These are phyloP conservation scores for Penicillium ucsense DNA, from an alignment of 495 filamentous ascomycete genomes.

Conservation along the genomic window DNA sequence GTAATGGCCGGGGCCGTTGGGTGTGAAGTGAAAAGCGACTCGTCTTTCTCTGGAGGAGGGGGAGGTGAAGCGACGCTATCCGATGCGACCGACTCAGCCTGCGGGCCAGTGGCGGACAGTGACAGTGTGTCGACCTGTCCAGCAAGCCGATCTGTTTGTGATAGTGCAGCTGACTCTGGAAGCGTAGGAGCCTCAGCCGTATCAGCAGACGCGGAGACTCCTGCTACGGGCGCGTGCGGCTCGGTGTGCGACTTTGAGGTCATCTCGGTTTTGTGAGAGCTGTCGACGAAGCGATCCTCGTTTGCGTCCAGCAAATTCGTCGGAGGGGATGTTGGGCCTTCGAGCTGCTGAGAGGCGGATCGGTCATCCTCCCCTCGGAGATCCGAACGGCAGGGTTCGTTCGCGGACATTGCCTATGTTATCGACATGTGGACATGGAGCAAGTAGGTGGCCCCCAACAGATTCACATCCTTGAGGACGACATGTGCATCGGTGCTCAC, in stretches of 20 bases:
- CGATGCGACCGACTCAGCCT: slow-evolving; percentile 5
- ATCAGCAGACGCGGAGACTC: slow-evolving; percentile 1
- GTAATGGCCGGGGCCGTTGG: slow-evolving; percentile 27
- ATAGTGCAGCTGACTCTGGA: slow-evolving; percentile 1
- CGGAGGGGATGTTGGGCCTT: slow-evolving; percentile 4
- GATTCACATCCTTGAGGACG: no score
- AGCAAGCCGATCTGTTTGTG: slow-evolving; percentile 19
- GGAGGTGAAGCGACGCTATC: slow-evolving; percentile 26
- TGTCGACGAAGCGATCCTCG: slow-evolving; percentile 13
- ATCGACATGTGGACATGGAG: slow-evolving; percentile 30
- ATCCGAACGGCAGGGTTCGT: slow-evolving; percentile 18
- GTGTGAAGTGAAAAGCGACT: slow-evolving; percentile 55
- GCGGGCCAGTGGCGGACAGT: slow-evolving; percentile 16
- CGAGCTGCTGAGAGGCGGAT: slow-evolving; percentile 6
- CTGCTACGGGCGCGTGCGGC: neutral
- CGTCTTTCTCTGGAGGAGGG: slow-evolving; percentile 38
- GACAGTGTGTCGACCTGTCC: slow-evolving; percentile 28
- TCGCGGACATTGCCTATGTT: slow-evolving; percentile 30
- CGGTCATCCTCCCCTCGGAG: slow-evolving; percentile 20
- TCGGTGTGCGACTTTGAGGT: slow-evolving; percentile 4
- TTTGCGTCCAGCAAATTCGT: slow-evolving; percentile 13
- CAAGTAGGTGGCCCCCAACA: slow-evolving; percentile 34
- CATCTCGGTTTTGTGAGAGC: slow-evolving; percentile 8
- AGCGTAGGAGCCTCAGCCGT: slow-evolving; percentile 4
- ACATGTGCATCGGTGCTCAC: slow-evolving; percentile 13